Conservation (phyloP, 306 rosid genomes). For the Cucumis cinereus region DNA sequence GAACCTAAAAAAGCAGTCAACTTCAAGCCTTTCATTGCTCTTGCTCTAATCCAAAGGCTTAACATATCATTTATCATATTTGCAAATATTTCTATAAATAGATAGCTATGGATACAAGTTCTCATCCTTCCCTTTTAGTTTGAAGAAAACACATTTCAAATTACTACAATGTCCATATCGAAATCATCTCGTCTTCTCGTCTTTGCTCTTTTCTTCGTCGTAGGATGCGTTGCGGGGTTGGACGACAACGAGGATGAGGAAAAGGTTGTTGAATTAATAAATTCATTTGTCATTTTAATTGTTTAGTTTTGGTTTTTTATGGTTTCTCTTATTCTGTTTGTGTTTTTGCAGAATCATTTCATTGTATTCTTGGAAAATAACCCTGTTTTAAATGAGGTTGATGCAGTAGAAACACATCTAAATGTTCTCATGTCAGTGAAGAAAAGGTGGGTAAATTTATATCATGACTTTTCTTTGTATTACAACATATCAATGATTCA, state of each 20-base stretch:
- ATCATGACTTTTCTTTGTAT: no score
- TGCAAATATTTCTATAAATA: not conserved
- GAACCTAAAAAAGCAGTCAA: not conserved
- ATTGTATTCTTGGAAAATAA: conserved; percentile 44
- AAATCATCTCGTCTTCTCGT: not conserved
- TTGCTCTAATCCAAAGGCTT: not conserved
- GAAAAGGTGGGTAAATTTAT: conserved; percentile 33
- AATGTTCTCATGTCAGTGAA: conserved; percentile 47
- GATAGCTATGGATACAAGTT: not conserved
- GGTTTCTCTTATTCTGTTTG: not conserved
- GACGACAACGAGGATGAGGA: not conserved
- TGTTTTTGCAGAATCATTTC: conserved; percentile 38
- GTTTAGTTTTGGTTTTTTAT: not conserved
- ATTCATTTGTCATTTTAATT: not conserved
- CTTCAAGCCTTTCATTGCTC: not conserved
- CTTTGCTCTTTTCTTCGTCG: not conserved
- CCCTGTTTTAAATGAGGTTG: conserved; percentile 15
- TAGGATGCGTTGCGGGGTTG: not conserved
- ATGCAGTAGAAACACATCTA: conserved; percentile 31
- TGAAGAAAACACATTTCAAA: not conserved
- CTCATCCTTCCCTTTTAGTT: not conserved
- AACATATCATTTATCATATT: not conserved
- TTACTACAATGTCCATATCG: not conserved
- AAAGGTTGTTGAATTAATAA: not conserved
- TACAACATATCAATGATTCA: no score